Percentiles rank a stretch among this genome's conserved stretches.
Conservation (phyloP, 305 asterid species). For the Nicotiana rustica region DNA sequence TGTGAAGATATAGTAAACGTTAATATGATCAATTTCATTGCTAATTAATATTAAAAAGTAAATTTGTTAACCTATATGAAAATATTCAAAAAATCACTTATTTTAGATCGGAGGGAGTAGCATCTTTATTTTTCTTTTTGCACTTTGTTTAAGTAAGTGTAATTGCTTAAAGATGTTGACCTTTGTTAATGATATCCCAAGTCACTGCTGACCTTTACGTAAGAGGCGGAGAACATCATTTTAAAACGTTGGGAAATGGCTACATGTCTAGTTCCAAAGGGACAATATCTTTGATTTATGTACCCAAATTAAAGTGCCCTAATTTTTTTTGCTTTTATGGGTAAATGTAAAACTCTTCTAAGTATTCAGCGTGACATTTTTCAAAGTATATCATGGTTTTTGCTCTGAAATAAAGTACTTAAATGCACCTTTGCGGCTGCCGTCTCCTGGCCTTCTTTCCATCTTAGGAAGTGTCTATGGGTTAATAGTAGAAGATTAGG, state of each 20-base stretch:
- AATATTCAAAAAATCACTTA: too few relatives aligned
- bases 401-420: slow-evolving; percentile 14
- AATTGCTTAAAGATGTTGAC: slow-evolving; percentile 35
- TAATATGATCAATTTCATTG: too few relatives aligned
- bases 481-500: neutral
- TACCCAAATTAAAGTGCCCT: slow-evolving; percentile 1
- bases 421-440: slow-evolving; percentile 42
- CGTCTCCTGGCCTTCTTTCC: slow-evolving; percentile 20
- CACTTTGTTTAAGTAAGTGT: neutral
- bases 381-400: slow-evolving; percentile 23
- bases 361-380: neutral
- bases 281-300: slow-evolving; percentile 42
- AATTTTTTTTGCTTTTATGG: slow-evolving; percentile 17
- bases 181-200: slow-evolving; percentile 36
- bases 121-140: neutral
- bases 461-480: too few relatives aligned
- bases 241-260: slow-evolving; percentile 34
- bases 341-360: neutral
- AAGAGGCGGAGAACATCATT: slow-evolving; percentile 45
- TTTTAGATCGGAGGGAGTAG: too few relatives aligned
- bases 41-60: too few relatives aligned
- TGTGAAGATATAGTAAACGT: too few relatives aligned
- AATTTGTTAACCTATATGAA: too few relatives aligned
- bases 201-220: slow-evolving; percentile 27
- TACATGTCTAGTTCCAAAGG: slow-evolving; percentile 47